Evolutionary conservation across 163 green algal genomes (phyloP), one percentile per base, ranked within the genome.

Genomic region (Chlamydomonas reinhardtii): DNA sequence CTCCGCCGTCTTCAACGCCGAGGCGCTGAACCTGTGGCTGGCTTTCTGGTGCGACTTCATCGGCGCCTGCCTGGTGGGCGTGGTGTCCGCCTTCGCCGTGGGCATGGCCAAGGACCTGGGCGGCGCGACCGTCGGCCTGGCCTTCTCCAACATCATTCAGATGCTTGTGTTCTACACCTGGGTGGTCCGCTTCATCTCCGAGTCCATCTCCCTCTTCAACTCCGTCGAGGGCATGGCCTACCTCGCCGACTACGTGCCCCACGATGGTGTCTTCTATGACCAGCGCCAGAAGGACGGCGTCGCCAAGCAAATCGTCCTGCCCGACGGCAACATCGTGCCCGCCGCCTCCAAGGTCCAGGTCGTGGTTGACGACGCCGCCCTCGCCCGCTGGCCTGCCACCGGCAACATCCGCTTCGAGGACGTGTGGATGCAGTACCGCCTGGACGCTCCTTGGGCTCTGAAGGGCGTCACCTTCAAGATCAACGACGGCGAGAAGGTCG

Each of bases 121-220:
- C 68, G 74, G 91, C 37, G 90, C 92, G 34, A 84, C 84, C 65
- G 92, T 95, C 19, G 92, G 92, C 68, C 92, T 95, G 9, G 91
- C 91, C 35, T 95, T 95, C 92, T 95, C 92, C 74, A 92, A 95
- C 85, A 93, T 91, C 88, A 95, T 95, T 68, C 92, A 95, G 86
- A 84, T 91, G 85, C 75, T 89, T 66, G 83, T 93, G 73, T 93
- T 93, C 90, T 93, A 92, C 90, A 92, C 90, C 69, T 92, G 90
- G 85, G 87, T 88, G 4, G 82, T 93, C 4, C 90, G 90, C 74
- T 87, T 89, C 73, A 82, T 87, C 19, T 77, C 90, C 52, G 90
- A 93, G n/a, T 73, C 85, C 37, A 89, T 93, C 76, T 88, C 68
- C 70, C 75, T 91, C n/a, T 88, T 91, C 69, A 75, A 70, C 52